Evolutionary conservation across 2,329 filamentous ascomycete species (phyloP).

Genomic region (Fusarium oligoseptatum): DNA sequence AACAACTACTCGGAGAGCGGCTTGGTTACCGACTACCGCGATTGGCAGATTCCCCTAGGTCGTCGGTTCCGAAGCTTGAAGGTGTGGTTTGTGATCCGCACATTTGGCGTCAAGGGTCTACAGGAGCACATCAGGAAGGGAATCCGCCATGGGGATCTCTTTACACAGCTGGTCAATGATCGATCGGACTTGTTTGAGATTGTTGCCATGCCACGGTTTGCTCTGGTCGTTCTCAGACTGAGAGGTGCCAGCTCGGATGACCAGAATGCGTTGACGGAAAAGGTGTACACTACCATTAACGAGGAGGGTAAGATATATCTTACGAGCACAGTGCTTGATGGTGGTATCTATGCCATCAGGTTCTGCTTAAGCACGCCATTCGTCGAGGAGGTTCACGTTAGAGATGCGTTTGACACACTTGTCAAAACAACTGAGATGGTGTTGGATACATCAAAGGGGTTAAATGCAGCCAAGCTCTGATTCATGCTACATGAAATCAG

Average conservation of each 20-base stretch:
- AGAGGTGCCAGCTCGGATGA: neutral
- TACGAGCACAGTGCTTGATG: neutral
- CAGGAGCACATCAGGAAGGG: neutral
- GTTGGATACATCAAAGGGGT: neutral
- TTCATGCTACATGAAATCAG: neutral
- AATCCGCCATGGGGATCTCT: neutral
- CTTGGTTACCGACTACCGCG: neutral
- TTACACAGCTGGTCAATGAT: neutral
- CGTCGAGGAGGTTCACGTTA: neutral
- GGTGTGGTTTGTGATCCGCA: neutral
- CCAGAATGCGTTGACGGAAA: neutral
- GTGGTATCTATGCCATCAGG: neutral
- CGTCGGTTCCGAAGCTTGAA: neutral
- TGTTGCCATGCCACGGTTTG: neutral
- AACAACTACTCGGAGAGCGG: neutral
- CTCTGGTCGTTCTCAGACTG: neutral
- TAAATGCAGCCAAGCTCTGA: neutral
- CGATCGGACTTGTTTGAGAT: neutral
- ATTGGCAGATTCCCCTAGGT: constrained; percentile 1
- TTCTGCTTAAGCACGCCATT: neutral
- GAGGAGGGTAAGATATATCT: neutral
- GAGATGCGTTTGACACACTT: neutral
- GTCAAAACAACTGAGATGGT: neutral
- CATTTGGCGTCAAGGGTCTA: neutral
- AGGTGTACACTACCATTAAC: neutral